A percentile compares a stretch with the other conserved stretches of the same genome.
Evolutionary conservation across 192 early-diverging fungal species (phyloP).

Genomic region (Podila epigama): DNA sequence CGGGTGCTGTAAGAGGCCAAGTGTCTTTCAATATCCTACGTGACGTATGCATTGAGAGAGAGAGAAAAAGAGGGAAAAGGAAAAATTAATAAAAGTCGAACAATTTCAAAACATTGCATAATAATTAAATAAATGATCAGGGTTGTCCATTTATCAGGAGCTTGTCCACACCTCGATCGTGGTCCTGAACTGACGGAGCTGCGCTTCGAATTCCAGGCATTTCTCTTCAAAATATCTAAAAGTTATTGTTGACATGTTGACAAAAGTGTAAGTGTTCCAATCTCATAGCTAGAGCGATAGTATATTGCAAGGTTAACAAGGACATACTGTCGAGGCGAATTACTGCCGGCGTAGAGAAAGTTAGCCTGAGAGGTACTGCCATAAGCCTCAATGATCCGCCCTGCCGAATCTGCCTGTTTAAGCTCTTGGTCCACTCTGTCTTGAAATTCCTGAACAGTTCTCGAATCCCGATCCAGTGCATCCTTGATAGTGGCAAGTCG

Average conservation of each 20-base stretch:
- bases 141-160: not conserved
- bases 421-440: conserved; percentile 35
- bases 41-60: no score
- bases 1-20: conserved; percentile 27
- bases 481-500: conserved; percentile 34
- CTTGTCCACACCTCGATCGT: conserved; percentile 32
- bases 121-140: not conserved
- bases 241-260: not conserved
- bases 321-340: conserved; percentile 45
- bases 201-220: conserved; percentile 33
- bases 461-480: conserved; percentile 39
- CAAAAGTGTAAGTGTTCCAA: not conserved
- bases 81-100: not conserved
- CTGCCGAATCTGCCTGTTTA: conserved; percentile 46
- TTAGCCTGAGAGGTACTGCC: conserved; percentile 33
- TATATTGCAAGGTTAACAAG: no score
- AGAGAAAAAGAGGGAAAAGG: not conserved
- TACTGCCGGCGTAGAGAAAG: conserved; percentile 45
- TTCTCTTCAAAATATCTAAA: conserved; percentile 40
- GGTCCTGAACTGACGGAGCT: conserved; percentile 31
- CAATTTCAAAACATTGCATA: no score
- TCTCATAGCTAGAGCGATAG: no score
- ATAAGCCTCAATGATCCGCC: conserved; percentile 47
- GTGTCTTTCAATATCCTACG: conserved; percentile 50
- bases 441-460: conserved; percentile 28